These are phyloP conservation scores for Colletotrichum sp. DNA, from an alignment of 2,329 filamentous ascomycete species.

Conservation along the genomic window DNA sequence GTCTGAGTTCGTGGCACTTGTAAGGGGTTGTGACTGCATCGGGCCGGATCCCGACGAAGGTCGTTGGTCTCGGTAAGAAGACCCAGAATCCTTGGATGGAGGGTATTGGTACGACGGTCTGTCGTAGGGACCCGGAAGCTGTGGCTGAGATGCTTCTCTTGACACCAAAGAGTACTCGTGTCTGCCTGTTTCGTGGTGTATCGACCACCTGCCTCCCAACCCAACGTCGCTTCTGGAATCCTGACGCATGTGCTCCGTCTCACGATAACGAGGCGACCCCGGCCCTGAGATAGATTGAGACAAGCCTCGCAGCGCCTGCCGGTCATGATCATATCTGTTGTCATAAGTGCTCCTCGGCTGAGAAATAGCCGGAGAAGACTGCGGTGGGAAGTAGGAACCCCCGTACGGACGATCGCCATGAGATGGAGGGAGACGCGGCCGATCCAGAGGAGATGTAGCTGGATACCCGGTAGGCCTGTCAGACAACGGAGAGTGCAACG, in stretches of 20 bases:
- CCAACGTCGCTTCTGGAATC: slow-evolving; percentile 42
- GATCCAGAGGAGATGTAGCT: slow-evolving; percentile 52
- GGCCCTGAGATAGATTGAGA: slow-evolving; percentile 45
- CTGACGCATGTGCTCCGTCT: slow-evolving; percentile 38
- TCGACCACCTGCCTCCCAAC: slow-evolving; percentile 39
- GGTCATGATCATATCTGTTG: slow-evolving; percentile 47
- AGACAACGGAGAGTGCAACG: slow-evolving; percentile 49
- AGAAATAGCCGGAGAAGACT: slow-evolving; percentile 37
- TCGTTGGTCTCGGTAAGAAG: slow-evolving; percentile 31
- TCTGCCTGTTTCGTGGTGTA: slow-evolving; percentile 43
- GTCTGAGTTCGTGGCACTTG: slow-evolving; percentile 41
- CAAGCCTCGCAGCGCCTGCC: slow-evolving; percentile 33
- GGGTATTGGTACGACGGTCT: slow-evolving; percentile 41
- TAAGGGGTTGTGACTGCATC: slow-evolving; percentile 31
- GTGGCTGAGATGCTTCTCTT: slow-evolving; percentile 36
- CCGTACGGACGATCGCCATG: slow-evolving; percentile 42
- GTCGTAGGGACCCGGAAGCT: slow-evolving; percentile 37
- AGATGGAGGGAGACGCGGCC: slow-evolving; percentile 43
- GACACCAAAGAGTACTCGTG: slow-evolving; percentile 53
- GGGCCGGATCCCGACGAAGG: slow-evolving; percentile 24
- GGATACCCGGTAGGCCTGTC: slow-evolving; percentile 49
- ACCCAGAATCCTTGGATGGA: slow-evolving; percentile 34
- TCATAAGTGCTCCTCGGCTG: slow-evolving; percentile 55
- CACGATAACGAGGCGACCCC: slow-evolving; percentile 49
- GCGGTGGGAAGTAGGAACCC: slow-evolving; percentile 53